Base-by-base conservation (phyloP, 805 yeast species). In the Sugiyamaella boreocaroliniensis region DNA sequence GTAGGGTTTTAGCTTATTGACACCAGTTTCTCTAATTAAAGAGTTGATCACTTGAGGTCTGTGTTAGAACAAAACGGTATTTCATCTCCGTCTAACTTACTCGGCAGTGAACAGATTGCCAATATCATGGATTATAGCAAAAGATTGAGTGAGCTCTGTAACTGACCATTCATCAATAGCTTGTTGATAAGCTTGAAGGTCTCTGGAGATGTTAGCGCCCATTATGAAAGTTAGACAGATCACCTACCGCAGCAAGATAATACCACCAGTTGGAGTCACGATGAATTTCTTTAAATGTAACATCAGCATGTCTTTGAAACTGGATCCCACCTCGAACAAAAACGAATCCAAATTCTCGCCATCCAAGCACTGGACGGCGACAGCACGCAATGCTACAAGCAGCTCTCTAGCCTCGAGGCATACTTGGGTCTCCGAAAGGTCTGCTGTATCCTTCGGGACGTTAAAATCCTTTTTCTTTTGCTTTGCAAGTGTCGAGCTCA, bases 101-200 rank as follows among this genome's bases (percentile, higher is more conserved):
- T 86, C 93, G 15, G 88, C 95, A 0, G 95, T 84, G 66, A 83
- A 90, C 54, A 90, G 71, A 61, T 87, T 88, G 32, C 92, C 89
- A 55, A 90, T 78, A 59, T 89, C 96, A 64, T 89, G 79, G 56
- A 90, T 70, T 11, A 88, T 76, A 48, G 80, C 81, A 69, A 86
- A 84, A 53, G 77, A 76, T 34, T 82, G 86, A 3, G 81, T 71
- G 29, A 87, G 68, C 43, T 78, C 81, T 1, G 76, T 75, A 14
- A 85, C 73, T 7, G 74, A 71, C 92, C 93, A 88, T 43, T 75
- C 75, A 51, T 83, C 88, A 43, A 86, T 76, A 12, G 79, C 74
- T 14, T 78, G 74, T 65, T 88, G 92, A 63, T 84, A 87, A 45
- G 86, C 79, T 40, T 86, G 85, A 7, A 86, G 81, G 68, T 90